Conservation (phyloP, 164 flowering plant genomes). For the Vitis cinerea region DNA sequence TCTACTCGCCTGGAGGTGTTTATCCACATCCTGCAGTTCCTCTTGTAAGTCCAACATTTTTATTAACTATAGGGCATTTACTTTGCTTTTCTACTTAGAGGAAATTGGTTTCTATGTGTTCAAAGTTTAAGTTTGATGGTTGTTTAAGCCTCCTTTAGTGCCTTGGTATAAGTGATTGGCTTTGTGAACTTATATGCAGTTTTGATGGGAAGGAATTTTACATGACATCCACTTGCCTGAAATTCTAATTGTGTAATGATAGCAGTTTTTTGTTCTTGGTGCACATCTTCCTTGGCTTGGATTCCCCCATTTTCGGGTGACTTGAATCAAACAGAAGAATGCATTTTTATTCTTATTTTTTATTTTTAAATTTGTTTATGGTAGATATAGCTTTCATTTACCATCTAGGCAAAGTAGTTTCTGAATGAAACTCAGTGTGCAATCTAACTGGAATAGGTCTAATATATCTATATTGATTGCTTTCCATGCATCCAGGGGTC, state of each 20-base stretch:
- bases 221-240: no score
- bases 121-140: not conserved
- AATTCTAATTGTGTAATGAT: not conserved
- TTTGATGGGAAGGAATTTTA: not conserved
- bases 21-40: conserved; percentile 84
- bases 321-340: not conserved
- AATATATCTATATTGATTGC: not conserved
- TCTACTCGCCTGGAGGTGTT: conserved; percentile 83
- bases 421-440: no score
- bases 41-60: conserved; percentile 49
- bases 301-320: not conserved
- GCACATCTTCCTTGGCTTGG: not conserved
- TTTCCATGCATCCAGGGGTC: conserved; percentile 38
- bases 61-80: not conserved
- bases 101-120: no score
- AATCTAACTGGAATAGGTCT: not conserved
- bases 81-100: not conserved
- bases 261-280: not conserved
- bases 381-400: no score
- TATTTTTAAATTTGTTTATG: no score
- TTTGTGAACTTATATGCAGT: not conserved
- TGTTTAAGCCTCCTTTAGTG: not conserved
- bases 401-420: no score
- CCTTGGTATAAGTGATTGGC: not conserved
- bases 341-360: not conserved